These are phyloP conservation scores for Erythrobasidium yunnanense DNA, from an alignment of 768 basidiomycete species.

Conservation along the genomic window DNA sequence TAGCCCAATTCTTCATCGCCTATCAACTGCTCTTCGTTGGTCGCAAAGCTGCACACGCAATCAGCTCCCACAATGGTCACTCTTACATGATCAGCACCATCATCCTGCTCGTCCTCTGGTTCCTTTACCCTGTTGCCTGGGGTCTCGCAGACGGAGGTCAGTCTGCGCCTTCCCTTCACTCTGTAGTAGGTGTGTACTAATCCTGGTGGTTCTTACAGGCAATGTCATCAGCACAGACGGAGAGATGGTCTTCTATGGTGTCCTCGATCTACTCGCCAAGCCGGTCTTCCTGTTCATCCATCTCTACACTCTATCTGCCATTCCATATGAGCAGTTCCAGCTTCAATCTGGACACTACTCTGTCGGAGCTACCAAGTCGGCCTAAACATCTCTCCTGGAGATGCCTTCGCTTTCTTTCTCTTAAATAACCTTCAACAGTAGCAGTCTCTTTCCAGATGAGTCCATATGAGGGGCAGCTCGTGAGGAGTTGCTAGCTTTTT, in stretches of 20 bases:
- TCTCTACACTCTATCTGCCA: conserved; percentile 7
- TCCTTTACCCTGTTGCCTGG: conserved; percentile 54
- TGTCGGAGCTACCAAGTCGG: conserved; percentile 3
- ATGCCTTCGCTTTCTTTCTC: too few relatives aligned
- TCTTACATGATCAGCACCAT: conserved; percentile 43
- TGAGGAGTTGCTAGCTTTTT: too few relatives aligned
- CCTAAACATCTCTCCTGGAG: background rate
- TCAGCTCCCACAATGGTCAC: conserved; percentile 38
- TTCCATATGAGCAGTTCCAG: conserved; percentile 19
- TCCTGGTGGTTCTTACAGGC: conserved; percentile 36
- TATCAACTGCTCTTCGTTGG: conserved; percentile 41
- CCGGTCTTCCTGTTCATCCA: conserved; percentile 29
- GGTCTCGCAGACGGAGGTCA: conserved; percentile 50
- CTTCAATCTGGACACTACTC: conserved; percentile 26
- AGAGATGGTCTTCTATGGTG: conserved; percentile 47
- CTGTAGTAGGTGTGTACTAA: background rate
- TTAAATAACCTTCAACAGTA: too few relatives aligned
- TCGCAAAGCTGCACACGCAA: conserved; percentile 37
- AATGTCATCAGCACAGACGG: conserved; percentile 49
- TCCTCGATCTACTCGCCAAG: conserved; percentile 34
- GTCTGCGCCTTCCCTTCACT: background rate
- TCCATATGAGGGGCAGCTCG: too few relatives aligned
- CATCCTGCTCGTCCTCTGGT: conserved; percentile 51
- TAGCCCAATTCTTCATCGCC: conserved; percentile 49
- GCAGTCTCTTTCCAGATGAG: too few relatives aligned